Conservation (phyloP, 106 monocot genomes). For the Chionographis japonica region DNA sequence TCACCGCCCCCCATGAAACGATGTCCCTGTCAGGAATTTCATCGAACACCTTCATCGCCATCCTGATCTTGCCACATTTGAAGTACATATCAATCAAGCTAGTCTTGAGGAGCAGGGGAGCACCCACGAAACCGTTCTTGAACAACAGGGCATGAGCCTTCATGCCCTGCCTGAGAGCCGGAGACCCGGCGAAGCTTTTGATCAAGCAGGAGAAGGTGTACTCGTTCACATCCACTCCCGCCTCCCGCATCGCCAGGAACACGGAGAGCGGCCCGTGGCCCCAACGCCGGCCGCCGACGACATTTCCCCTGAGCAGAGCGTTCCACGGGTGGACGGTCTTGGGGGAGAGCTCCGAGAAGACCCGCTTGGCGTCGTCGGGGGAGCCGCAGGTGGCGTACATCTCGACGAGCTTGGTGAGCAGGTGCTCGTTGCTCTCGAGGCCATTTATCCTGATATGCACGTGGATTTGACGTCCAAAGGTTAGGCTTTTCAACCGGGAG, state of each 20-base stretch:
- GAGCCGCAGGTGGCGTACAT: constrained; percentile 62
- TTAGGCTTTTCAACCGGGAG: constrained; percentile 27
- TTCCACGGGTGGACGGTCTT: constrained; percentile 60
- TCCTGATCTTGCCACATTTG: constrained; percentile 55
- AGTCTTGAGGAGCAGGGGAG: constrained; percentile 40
- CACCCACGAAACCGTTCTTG: constrained; percentile 45
- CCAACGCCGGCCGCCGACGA: constrained; percentile 41
- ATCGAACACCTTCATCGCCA: constrained; percentile 74
- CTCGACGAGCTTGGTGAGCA: constrained; percentile 63
- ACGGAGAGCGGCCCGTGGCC: constrained; percentile 16
- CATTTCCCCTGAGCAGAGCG: constrained; percentile 56
- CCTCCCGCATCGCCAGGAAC: constrained; percentile 56
- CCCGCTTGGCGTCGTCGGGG: constrained; percentile 28
- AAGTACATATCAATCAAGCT: constrained; percentile 85
- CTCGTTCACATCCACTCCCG: constrained; percentile 51
- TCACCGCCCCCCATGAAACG: constrained; percentile 71
- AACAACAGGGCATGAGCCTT: constrained; percentile 64
- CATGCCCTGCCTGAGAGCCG: constrained; percentile 36
- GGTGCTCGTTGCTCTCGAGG: constrained; percentile 55
- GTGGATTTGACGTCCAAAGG: constrained; percentile 49
- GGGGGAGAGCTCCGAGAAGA: constrained; percentile 19
- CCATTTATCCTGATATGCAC: constrained; percentile 52
- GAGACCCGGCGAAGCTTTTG: constrained; percentile 78
- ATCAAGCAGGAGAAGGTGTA: constrained; percentile 78
- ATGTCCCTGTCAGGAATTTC: constrained; percentile 78